Evolutionary conservation across 2,329 filamentous ascomycete genomes (phyloP), one percentile per base, ranked within the genome.

Genomic region (Phialocephala sp.): DNA sequence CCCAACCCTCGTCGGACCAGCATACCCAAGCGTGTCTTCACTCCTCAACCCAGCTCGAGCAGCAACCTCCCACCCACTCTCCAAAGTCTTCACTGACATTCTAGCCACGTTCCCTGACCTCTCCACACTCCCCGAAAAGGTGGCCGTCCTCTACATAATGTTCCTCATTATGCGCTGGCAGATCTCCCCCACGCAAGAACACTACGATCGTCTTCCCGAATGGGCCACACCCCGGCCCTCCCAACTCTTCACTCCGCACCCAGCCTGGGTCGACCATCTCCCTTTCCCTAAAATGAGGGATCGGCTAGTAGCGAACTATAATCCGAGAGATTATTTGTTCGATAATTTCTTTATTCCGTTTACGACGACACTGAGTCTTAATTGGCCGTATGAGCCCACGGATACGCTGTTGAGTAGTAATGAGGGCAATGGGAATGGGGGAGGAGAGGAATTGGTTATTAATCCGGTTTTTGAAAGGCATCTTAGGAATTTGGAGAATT

Each of bases 391-490:
- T 74, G 89, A 92, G 63, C 84, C 88, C 0, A 87, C 86, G 0
- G 89, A 93, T 71, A 87, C 89, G 41, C 80, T 97, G 32, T 79
- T 92, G 32, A 81, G 67, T 58, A 81, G 84, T 32, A 82, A 84
- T 0, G 83, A 82, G 3, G 79, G 80, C 5, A 18, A 18, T 4
- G 43, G 43, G 18, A 47, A 47, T 47, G 50, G 24, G 24, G 50
- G 14, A 3, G 50, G 12, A 9, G 50, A 18, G 24, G 50, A 54
- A 18, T 81, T 93, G 66, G 83, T 91, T 69, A 92, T 97, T 68
- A 97, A 95, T 69, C 93, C 93, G 0, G 91, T 92, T 0, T 97
- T 97, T 76, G 92, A 96, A 78, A 83, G 87, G 43, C 93, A 97
- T 76, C 75, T 97, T 58, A 80, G 90, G 2, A 84, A 91, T 52